These are phyloP conservation scores for Calonectria honghensis DNA, from an alignment of 2,329 filamentous ascomycete genomes.

Conservation along the genomic window DNA sequence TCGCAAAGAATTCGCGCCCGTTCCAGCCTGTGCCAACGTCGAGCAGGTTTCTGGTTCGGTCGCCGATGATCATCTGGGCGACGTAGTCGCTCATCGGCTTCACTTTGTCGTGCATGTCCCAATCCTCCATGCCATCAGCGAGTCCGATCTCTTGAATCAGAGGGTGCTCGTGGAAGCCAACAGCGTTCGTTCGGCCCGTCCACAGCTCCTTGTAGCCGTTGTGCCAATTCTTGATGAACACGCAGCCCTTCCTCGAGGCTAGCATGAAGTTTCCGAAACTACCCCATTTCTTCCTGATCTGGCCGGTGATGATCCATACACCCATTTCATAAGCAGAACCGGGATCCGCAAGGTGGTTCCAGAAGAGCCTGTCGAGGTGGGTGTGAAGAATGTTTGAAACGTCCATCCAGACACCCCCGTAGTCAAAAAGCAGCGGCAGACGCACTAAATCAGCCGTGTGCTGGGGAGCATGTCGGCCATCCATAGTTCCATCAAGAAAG, in stretches of 20 bases:
- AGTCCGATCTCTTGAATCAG: constrained; percentile 58
- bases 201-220: constrained; percentile 61
- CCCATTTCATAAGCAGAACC: constrained; percentile 59
- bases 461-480: constrained; percentile 61
- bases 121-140: constrained; percentile 53
- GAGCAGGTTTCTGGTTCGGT: constrained; percentile 58
- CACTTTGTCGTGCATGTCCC: constrained; percentile 45
- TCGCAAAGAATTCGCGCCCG: constrained; percentile 58
- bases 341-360: constrained; percentile 62
- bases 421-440: constrained; percentile 61
- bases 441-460: constrained; percentile 70
- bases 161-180: constrained; percentile 57
- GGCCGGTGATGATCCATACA: constrained; percentile 59
- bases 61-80: constrained; percentile 60
- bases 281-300: constrained; percentile 58
- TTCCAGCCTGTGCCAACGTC: constrained; percentile 57
- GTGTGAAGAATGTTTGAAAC: constrained; percentile 64
- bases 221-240: constrained; percentile 67
- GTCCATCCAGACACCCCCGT: constrained; percentile 67
- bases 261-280: constrained; percentile 66
- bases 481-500: constrained; percentile 59
- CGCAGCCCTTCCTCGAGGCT: constrained; percentile 62
- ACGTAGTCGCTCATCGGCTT: constrained; percentile 60
- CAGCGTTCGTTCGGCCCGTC: constrained; percentile 57
- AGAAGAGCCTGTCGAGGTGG: constrained; percentile 65